Evolutionary conservation across 768 basidiomycete species (phyloP), one percentile per base, ranked within the genome.

Genomic region (Rhizopogon vulgaris): DNA sequence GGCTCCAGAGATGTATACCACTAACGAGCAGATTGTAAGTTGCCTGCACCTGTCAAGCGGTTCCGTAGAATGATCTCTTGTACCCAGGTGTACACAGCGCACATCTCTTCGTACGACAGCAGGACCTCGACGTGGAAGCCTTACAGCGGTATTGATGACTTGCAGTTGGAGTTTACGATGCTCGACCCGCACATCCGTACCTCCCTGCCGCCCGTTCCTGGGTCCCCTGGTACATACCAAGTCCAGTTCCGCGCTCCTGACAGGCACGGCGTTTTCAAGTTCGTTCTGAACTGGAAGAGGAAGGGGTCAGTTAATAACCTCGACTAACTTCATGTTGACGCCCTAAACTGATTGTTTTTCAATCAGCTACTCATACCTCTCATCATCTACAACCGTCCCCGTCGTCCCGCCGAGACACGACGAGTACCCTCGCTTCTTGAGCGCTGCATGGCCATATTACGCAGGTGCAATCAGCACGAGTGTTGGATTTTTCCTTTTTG

Each of bases 151-250:
- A 67, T 92, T 47, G 66, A 71, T 10, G 96, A 98, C 65, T 64
- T 98, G 27, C 95, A 97, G 60, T 76, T 98, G 47, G 94, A 95
- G 60, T 97, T 98, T 66, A 95, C 93, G 18, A 99, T 99, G 96
- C 83, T 99, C 38, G 96, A 99, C 67, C 96, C 96, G 1, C 94
- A 96, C 68, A 73, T 98, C 54, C 90, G 96, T 34, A 91, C 84
- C 12, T 71, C 86, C 6, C 77, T 99, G 9, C 73, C 68, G 10
- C 76, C 86, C 10, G 79, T 83, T 8, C 49, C 71, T 4, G 78
- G 77, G 1, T 57, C 70, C 24, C 79, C 84, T 3, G 86, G 87
- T 22, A 74, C 78, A 58, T 97, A 94, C 72, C 77, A 81, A 12
- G 80, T 84, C n/a, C 80, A 80, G 12, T 95, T 99, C 83, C 84